Conservation (phyloP, 116 monocot genomes). For the Zostera marina region DNA sequence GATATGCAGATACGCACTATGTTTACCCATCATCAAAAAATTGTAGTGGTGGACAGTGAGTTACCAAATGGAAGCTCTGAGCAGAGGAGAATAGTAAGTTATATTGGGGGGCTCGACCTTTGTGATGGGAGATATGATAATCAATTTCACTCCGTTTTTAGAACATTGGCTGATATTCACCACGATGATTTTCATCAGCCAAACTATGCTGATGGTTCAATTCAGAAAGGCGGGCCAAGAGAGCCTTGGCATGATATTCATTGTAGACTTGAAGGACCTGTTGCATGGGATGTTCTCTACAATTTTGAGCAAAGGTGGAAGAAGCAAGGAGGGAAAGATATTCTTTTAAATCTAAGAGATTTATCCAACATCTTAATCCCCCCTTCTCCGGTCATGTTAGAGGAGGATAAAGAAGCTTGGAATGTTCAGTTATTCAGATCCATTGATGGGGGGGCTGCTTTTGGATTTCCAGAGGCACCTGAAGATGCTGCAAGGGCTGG, state of each 20-base stretch:
- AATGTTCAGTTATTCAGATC: constrained; percentile 50
- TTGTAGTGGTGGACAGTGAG: constrained; percentile 31
- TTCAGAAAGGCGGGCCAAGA: constrained; percentile 40
- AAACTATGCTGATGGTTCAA: constrained; percentile 27
- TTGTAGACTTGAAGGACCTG: constrained; percentile 34
- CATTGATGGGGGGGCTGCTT: constrained; percentile 45
- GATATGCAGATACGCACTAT: constrained; percentile 39
- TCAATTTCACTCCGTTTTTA: constrained; percentile 41
- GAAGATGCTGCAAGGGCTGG: constrained; percentile 27
- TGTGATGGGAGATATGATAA: constrained; percentile 38
- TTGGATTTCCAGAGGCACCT: constrained; percentile 39
- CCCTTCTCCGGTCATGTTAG: constrained; percentile 24
- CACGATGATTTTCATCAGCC: constrained; percentile 48
- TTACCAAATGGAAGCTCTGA: constrained; percentile 9
- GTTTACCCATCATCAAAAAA: constrained; percentile 68
- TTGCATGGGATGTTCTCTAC: constrained; percentile 45
- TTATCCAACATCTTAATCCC: constrained; percentile 10
- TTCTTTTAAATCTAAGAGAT: constrained; percentile 18
- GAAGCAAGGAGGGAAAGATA: constrained; percentile 36
- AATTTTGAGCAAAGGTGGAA: constrained; percentile 58
- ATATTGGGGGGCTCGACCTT: constrained; percentile 32
- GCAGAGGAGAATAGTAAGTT: constrained; percentile 30
- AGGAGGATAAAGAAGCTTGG: constrained; percentile 32
- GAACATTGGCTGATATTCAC: constrained; percentile 30
- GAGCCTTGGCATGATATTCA: constrained; percentile 68